Percentiles rank a stretch among this genome's conserved stretches.
Evolutionary conservation across 345 rosid species (phyloP).

Genomic region (Noccaea caerulescens): DNA sequence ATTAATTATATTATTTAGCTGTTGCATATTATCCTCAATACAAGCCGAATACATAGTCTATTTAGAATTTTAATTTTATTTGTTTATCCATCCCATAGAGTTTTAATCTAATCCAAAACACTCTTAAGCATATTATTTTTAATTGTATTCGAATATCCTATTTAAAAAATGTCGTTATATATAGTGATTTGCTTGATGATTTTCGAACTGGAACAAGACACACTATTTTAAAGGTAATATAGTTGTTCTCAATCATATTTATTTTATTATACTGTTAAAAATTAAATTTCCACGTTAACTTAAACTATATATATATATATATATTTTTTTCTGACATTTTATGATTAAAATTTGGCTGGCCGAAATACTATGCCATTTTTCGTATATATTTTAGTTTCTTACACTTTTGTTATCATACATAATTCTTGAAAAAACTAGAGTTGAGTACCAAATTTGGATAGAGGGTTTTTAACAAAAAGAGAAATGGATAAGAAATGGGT

Average conservation of each 20-base stretch:
- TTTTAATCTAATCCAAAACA: background rate
- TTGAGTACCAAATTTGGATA: background rate
- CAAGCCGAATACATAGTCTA: background rate
- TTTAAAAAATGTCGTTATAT: background rate
- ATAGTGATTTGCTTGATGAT: background rate
- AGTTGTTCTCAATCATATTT: too few species aligned
- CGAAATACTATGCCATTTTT: too few species aligned
- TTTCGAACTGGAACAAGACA: background rate
- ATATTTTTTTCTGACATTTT: too few species aligned
- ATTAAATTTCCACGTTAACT: too few species aligned
- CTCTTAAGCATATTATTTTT: background rate
- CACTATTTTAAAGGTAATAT: background rate
- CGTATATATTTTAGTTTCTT: background rate
- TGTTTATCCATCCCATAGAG: background rate
- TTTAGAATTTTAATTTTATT: background rate
- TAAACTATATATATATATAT: too few species aligned
- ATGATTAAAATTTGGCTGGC: too few species aligned
- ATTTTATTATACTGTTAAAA: too few species aligned
- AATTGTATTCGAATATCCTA: background rate
- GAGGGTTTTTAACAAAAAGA: background rate
- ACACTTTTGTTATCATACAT: background rate
- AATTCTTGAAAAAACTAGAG: background rate
- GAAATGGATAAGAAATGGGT: conserved; percentile 30
- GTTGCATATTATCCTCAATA: background rate
- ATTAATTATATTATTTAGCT: background rate